Evolutionary conservation across 257 asterid genomes (phyloP).

Genomic region (Haberlea rhodopensis): DNA sequence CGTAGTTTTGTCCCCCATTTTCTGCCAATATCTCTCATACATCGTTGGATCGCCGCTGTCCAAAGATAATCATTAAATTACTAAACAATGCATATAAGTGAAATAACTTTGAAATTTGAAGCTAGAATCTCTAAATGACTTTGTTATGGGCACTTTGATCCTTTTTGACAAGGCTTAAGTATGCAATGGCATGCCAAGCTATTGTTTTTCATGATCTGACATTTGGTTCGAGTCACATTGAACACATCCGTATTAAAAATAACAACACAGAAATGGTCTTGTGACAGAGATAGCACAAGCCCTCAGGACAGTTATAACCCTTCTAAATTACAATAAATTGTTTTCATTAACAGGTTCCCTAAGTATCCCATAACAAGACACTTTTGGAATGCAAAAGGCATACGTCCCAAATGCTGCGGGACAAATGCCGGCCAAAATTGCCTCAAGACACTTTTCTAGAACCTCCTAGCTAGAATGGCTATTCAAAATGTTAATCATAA

Average conservation of each 20-base stretch:
- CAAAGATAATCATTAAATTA: background rate
- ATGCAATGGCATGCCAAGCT: too few species aligned
- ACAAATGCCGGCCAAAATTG: background rate
- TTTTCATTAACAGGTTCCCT: background rate
- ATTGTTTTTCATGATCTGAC: too few species aligned
- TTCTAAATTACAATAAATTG: background rate
- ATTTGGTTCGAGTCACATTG: background rate
- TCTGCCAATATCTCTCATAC: conserved; percentile 83
- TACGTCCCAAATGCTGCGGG: background rate
- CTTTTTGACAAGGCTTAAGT: background rate
- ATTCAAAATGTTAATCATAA: background rate
- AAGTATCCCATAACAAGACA: background rate
- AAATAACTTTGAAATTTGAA: too few species aligned
- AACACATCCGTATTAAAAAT: too few species aligned
- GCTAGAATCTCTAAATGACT: too few species aligned
- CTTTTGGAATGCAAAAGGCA: background rate
- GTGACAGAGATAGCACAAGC: too few species aligned
- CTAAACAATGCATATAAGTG: background rate
- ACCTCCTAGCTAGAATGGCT: background rate
- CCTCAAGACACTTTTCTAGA: too few species aligned
- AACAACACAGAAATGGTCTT: too few species aligned
- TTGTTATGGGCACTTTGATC: background rate
- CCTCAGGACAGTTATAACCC: too few species aligned
- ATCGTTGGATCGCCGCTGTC: conserved; percentile 94
- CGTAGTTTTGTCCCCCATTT: conserved; percentile 62